Conservation (phyloP, 179 eudicot genomes). For the Monotropa hypopitys region DNA sequence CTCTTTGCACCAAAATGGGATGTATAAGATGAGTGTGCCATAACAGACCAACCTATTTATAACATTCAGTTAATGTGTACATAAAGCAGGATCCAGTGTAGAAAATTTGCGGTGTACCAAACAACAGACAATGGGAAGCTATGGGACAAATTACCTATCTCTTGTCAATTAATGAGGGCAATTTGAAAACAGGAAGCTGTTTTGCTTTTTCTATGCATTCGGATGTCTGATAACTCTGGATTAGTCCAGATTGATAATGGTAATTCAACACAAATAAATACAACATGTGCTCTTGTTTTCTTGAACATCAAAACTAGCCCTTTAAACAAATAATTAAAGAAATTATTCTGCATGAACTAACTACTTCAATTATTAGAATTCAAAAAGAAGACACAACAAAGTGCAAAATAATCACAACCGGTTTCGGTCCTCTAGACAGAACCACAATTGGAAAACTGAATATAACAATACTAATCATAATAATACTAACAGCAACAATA, state of each 20-base stretch:
- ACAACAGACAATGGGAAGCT: background rate
- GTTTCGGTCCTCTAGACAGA: background rate
- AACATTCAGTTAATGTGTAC: background rate
- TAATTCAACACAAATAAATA: background rate
- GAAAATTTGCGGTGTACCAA: background rate
- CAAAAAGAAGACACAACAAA: background rate
- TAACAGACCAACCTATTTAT: background rate
- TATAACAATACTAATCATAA: background rate
- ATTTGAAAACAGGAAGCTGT: background rate
- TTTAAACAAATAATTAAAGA: background rate
- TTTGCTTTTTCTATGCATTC: background rate
- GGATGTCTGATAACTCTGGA: background rate
- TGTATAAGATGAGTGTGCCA: background rate
- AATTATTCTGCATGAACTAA: background rate
- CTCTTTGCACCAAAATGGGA: background rate
- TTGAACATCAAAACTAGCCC: background rate
- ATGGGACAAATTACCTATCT: background rate
- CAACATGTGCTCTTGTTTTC: background rate
- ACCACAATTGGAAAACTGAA: background rate
- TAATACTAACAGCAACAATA: background rate
- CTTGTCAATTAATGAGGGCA: background rate
- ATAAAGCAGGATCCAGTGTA: background rate
- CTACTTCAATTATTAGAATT: background rate
- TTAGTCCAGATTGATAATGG: background rate
- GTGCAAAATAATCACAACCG: background rate